Evolutionary conservation across 257 asterid genomes (phyloP).

Genomic region (Salvia splendens): DNA sequence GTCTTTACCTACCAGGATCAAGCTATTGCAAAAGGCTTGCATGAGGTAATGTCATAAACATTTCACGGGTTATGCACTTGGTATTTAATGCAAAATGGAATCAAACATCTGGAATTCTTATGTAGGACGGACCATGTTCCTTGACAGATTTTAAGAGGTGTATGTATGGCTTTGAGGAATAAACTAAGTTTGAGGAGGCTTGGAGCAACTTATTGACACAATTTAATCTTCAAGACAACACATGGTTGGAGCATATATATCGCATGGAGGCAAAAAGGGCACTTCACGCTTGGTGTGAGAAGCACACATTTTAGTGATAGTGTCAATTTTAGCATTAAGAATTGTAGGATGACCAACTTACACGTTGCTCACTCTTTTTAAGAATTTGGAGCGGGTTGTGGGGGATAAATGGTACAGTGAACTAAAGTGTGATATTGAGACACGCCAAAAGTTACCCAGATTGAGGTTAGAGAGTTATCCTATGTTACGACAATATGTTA

Average conservation of each 20-base stretch:
- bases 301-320: conserved; percentile 3
- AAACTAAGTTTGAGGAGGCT: background rate
- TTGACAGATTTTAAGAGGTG: conserved; percentile 12
- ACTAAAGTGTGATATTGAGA: background rate
- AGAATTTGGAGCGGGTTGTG: background rate
- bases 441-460: background rate
- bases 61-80: background rate
- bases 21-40: background rate
- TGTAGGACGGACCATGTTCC: conserved; percentile 5
- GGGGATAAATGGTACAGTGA: background rate
- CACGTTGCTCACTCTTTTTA: background rate
- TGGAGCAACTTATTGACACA: background rate
- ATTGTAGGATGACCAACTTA: background rate
- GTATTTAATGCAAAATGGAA: background rate
- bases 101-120: conserved; percentile 1
- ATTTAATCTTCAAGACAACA: background rate
- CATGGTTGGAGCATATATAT: background rate
- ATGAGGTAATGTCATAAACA: background rate
- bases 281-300: background rate
- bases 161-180: conserved; percentile 1
- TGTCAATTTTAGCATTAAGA: background rate
- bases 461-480: background rate
- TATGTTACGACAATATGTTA: background rate
- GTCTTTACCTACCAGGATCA: background rate
- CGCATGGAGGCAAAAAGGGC: background rate